Conservation (phyloP, 305 asterid species). For the Rubia balearica region DNA sequence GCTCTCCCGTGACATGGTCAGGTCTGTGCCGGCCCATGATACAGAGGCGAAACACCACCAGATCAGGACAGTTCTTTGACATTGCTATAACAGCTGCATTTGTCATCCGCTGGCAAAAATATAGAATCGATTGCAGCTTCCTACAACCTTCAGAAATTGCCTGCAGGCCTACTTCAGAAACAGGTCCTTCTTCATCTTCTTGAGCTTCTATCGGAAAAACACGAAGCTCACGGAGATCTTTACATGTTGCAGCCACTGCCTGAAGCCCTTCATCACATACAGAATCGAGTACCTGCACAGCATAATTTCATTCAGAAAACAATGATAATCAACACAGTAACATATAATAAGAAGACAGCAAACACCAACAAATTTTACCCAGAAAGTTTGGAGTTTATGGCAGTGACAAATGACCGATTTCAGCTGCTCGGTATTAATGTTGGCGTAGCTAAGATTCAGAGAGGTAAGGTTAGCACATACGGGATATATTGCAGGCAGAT, state of each 20-base stretch:
- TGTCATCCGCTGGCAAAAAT: constrained; percentile 47
- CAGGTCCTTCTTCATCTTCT: constrained; percentile 44
- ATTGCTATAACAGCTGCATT: constrained; percentile 48
- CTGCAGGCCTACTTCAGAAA: constrained; percentile 44
- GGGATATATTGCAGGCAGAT: constrained; percentile 34
- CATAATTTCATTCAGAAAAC: not conserved
- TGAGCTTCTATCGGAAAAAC: constrained; percentile 39
- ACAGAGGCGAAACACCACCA: constrained; percentile 48
- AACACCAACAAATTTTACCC: constrained; percentile 31
- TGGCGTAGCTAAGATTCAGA: constrained; percentile 42
- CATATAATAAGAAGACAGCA: not conserved
- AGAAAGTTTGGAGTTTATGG: constrained; percentile 41
- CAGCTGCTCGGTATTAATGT: constrained; percentile 34
- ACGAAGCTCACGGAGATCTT: constrained; percentile 49
- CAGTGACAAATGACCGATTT: constrained; percentile 35
- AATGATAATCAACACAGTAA: not conserved
- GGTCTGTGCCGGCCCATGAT: constrained; percentile 44
- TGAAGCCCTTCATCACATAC: constrained; percentile 49
- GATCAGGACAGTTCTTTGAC: constrained; percentile 45
- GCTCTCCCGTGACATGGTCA: constrained; percentile 37
- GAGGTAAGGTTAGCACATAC: constrained; percentile 46
- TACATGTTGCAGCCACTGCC: constrained; percentile 43
- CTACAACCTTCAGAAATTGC: constrained; percentile 52
- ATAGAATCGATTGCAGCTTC: constrained; percentile 43
- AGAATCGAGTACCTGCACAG: constrained; percentile 45